These are phyloP conservation scores for Fraxinus floribunda DNA, from an alignment of 305 asterid genomes.

Conservation along the genomic window DNA sequence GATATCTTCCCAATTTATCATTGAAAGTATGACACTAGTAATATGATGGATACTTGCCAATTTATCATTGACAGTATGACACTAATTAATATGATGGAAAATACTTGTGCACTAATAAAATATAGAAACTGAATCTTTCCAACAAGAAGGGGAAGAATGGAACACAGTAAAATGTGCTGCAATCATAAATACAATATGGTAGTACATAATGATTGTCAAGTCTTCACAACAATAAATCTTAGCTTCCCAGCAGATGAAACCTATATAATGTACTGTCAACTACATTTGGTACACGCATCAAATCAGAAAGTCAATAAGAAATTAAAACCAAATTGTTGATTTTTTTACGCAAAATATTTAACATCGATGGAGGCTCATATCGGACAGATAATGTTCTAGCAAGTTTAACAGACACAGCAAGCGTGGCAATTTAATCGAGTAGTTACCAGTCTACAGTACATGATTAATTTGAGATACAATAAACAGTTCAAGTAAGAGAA, in stretches of 20 bases:
- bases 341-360: background rate
- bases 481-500: constrained; percentile 2
- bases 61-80: background rate
- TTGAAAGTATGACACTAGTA: background rate
- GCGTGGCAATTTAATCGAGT: background rate
- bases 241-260: constrained; percentile 1
- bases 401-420: background rate
- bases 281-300: background rate
- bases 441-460: background rate
- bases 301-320: background rate
- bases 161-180: background rate
- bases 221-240: background rate
- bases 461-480: background rate
- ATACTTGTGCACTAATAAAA: background rate
- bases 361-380: background rate
- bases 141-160: background rate
- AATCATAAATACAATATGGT: background rate
- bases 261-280: background rate
- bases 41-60: background rate
- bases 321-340: background rate
- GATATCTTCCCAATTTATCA: background rate
- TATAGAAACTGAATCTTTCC: background rate
- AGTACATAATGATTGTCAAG: background rate
- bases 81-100: background rate
- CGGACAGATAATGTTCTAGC: background rate